Evolutionary conservation across 805 yeast species (phyloP).

Genomic region (Wickerhamiella slavikovae): DNA sequence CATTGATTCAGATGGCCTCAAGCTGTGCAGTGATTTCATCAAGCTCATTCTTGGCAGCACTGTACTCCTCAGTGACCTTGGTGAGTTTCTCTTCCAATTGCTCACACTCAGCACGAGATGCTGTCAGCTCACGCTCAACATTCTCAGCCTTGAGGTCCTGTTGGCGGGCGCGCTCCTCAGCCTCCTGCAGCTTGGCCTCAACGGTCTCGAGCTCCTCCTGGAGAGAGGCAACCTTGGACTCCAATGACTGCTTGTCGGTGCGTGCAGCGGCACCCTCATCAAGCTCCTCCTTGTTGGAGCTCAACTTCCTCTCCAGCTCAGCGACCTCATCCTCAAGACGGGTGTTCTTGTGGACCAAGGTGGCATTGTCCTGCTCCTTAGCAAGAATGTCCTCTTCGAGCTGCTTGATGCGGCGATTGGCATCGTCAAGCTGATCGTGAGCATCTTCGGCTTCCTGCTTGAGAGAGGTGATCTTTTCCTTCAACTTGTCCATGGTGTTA

Average conservation of each 20-base stretch:
- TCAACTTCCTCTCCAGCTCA: slow-evolving; percentile 50
- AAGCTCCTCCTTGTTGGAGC: slow-evolving; percentile 64
- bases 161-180: slow-evolving; percentile 84
- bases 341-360: slow-evolving; percentile 81
- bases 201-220: slow-evolving; percentile 84
- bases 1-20: slow-evolving; percentile 42
- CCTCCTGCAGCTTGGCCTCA: slow-evolving; percentile 77
- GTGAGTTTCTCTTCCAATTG: slow-evolving; percentile 80
- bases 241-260: slow-evolving; percentile 72
- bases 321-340: slow-evolving; percentile 60
- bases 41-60: slow-evolving; percentile 74
- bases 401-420: slow-evolving; percentile 57
- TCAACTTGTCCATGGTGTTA: slow-evolving; percentile 27
- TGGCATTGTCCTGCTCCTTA: slow-evolving; percentile 86
- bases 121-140: slow-evolving; percentile 80
- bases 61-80: slow-evolving; percentile 65
- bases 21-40: slow-evolving; percentile 94
- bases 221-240: slow-evolving; percentile 72
- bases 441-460: slow-evolving; percentile 91
- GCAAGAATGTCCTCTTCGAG: slow-evolving; percentile 82
- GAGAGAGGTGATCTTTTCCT: slow-evolving; percentile 25
- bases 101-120: slow-evolving; percentile 82
- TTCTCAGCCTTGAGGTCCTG: slow-evolving; percentile 93
- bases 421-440: slow-evolving; percentile 91
- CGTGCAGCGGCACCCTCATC: slow-evolving; percentile 81